Evolutionary conservation across 2,329 filamentous ascomycete species (phyloP), one percentile per base, ranked within the genome.

Genomic region (Xylariaceae sp.): DNA sequence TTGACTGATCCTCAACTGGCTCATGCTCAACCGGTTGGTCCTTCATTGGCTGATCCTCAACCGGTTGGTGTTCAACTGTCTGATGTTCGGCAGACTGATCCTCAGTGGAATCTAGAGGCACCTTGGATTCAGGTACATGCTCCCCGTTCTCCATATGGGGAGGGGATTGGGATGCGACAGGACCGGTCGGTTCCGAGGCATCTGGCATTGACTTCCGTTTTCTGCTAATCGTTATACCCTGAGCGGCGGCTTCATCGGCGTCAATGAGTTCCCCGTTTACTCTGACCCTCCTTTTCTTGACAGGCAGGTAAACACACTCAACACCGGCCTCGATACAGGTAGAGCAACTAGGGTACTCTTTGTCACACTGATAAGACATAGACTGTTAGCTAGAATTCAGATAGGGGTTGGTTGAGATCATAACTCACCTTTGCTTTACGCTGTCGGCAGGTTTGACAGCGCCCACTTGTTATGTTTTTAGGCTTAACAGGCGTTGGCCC

Each of bases 271-370:
- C 60, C 6, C 64, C 51, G 9, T 42, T 26, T 44, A 55, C 61
- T 54, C 55, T 58, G 19, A 56, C 47, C 47, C 63, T 63, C 19
- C 41, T 66, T 64, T 41, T 59, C 26, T 62, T 68, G 1, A 65
- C 63, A 0, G 65, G 61, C n/a, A 63, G 50, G 47, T 70, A 70
- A 32, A 66, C 43, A 46, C 68, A 70, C 29, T 64, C 53, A 26
- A 67, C 56, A 3, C 58, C 62, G 4, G 58, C 58, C 12, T 62
- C 52, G 40, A 56, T 31, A 44, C 70, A 72, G 26, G 66, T 54
- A 11, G 62, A 61, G 52, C 70, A 72, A 35, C 59, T 61, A 4
- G 70, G 70, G 48, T 71, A 68, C 41, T 67, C 64, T 55, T 71
- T 72, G 27, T 68, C 67, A 53, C 70, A 72, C 62, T 67, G 44